Evolutionary conservation across 306 rosid genomes (phyloP), one percentile per base, ranked within the genome.

Genomic region (Erythrophleum fordii): DNA sequence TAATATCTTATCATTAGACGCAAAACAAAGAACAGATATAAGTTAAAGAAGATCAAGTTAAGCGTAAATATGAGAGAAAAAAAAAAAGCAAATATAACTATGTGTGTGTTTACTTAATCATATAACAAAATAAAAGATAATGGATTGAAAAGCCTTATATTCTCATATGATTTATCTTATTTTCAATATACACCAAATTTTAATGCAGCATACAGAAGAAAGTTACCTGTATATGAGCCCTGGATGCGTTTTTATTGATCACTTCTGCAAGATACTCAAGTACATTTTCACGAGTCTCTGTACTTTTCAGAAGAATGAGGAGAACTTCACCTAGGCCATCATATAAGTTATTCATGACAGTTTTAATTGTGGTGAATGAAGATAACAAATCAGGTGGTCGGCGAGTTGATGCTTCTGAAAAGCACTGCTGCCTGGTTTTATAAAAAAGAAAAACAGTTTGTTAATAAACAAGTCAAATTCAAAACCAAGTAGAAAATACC

Each of bases 181-280:
- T 62, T 67, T 28, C 35, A 48, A 26, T 45, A 28, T 11, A 25
- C 44, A 68, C 61, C 55, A 37, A 37, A 17, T 31, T 23, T 45
- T 17, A 28, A 34, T 44, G 66, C 35, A 77, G 72, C 37, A 72
- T 18, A 39, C 68, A 70, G 72, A 68, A 51, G 75, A 29, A 42
- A 79, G 17, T 60, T 79, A 93, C 99, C 97, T 96, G 99, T 73
- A 93, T 93, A 66, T 96, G 99, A 83, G 97, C 94, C 88, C 99
- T 92, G 61, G 98, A 92, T n/a, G 97, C 91, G 70, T 96, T 96
- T 86, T 87, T 81, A 85, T 96, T 96, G 82, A 92, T 96, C 77
- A 93, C 98, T 88, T 90, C 97, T 0, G 93, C 98, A 85, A 96
- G 95, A 89, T 89, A 96, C 85, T 93, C 91, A 11, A 93, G 97